A percentile compares a stretch with the other conserved stretches of the same genome.
Conservation (phyloP, 2,329 filamentous ascomycete species). For the Alternaria solani region DNA sequence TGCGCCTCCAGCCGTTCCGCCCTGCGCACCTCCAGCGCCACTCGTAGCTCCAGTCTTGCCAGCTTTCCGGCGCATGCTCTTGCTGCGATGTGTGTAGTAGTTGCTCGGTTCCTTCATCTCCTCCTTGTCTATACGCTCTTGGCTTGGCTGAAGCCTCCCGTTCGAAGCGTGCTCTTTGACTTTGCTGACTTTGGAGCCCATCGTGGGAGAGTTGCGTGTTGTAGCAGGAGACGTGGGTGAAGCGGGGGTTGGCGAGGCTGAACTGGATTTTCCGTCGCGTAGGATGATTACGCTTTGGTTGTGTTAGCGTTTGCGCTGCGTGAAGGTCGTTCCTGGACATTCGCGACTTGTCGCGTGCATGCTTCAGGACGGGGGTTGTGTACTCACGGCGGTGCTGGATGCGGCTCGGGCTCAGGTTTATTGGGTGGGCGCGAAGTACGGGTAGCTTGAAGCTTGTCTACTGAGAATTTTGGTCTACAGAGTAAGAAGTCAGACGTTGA, state of each 20-base stretch:
- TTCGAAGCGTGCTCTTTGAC: slow-evolving; percentile 19
- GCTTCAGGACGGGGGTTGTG: neutral
- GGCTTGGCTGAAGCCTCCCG: slow-evolving; percentile 38
- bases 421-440: neutral
- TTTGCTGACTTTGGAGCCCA: slow-evolving; percentile 45
- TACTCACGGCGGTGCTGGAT: slow-evolving; percentile 30
- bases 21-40: slow-evolving; percentile 11
- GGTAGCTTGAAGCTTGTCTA: neutral
- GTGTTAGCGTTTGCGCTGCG: neutral
- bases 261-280: slow-evolving; percentile 10
- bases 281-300: slow-evolving; percentile 30
- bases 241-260: neutral
- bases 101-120: slow-evolving; percentile 47
- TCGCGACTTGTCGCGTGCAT: neutral
- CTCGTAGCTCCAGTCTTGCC: slow-evolving; percentile 22
- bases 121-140: slow-evolving; percentile 39
- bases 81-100: slow-evolving; percentile 45
- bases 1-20: slow-evolving; percentile 8
- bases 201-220: slow-evolving; percentile 13
- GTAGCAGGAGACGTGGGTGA: neutral
- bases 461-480: slow-evolving; percentile 6
- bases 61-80: slow-evolving; percentile 45
- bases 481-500: neutral
- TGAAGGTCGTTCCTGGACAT: neutral
- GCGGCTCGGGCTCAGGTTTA: slow-evolving; percentile 22